These are phyloP conservation scores for Artemisia annua DNA, from an alignment of 129 eudicot genomes.

Conservation along the genomic window DNA sequence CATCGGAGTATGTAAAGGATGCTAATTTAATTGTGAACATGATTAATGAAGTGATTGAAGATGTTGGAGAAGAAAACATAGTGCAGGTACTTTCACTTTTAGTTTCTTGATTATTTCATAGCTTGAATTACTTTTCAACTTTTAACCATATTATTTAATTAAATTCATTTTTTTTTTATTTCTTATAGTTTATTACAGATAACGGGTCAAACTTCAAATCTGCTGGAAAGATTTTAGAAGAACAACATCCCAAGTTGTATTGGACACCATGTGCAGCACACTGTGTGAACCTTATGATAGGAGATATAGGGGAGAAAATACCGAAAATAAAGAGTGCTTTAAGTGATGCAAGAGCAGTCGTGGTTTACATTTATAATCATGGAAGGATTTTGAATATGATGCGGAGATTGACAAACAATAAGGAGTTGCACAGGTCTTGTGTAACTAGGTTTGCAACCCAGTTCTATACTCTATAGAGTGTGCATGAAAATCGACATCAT, in stretches of 20 bases:
- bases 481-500: slow-evolving; percentile 2
- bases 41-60: no score
- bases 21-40: neutral
- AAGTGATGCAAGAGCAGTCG: neutral
- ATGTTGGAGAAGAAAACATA: no score
- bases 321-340: slow-evolving; percentile 1
- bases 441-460: slow-evolving; percentile 11
- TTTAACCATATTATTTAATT: no score
- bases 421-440: slow-evolving; percentile 7
- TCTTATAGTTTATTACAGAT: no score
- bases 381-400: neutral
- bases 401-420: neutral
- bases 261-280: no score
- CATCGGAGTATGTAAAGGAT: neutral
- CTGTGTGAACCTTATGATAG: neutral
- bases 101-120: no score
- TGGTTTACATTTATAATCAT: slow-evolving; percentile 1
- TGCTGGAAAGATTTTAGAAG: no score
- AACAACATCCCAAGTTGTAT: no score
- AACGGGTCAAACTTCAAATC: no score
- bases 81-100: no score
- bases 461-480: neutral
- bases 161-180: no score
- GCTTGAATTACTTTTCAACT: no score
- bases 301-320: neutral